phyloP scores from a whole-genome alignment of 148 eudicot species.

The Euryodendron excelsum region DNA sequence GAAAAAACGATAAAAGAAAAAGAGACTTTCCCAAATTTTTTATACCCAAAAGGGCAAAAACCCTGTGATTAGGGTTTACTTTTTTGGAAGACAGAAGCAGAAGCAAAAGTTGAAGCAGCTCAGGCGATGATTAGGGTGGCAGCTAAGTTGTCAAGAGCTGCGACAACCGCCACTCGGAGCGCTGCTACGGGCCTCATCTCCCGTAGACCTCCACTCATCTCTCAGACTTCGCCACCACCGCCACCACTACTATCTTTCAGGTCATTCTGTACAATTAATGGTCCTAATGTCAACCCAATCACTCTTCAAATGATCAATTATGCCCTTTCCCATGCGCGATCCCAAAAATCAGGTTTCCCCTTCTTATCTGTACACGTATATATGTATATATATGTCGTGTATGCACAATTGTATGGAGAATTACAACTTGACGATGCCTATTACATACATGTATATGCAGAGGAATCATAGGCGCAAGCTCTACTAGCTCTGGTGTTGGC shows the following conservation, averaged over 20 bases:
- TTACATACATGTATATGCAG: too few relatives aligned
- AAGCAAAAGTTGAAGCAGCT: not conserved
- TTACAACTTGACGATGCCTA: too few relatives aligned
- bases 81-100: not conserved
- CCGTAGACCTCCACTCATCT: not conserved
- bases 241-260: constrained; percentile 19
- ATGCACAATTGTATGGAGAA: too few relatives aligned
- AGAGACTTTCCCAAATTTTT: too few relatives aligned
- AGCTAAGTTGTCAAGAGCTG: constrained; percentile 20
- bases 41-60: too few relatives aligned
- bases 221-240: not conserved
- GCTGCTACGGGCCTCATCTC: not conserved
- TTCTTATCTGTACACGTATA: too few relatives aligned
- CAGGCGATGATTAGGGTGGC: constrained; percentile 23
- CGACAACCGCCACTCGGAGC: not conserved
- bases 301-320: constrained; percentile 78
- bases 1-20: too few relatives aligned
- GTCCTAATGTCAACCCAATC: constrained; percentile 49
- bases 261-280: constrained; percentile 27
- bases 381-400: not conserved
- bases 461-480: constrained; percentile 72
- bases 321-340: constrained; percentile 64
- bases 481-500: constrained; percentile 67
- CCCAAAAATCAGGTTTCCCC: constrained; percentile 82
- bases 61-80: too few relatives aligned